These are phyloP conservation scores for Fusarium equiseti DNA, from an alignment of 2,329 filamentous ascomycete species.

Conservation along the genomic window DNA sequence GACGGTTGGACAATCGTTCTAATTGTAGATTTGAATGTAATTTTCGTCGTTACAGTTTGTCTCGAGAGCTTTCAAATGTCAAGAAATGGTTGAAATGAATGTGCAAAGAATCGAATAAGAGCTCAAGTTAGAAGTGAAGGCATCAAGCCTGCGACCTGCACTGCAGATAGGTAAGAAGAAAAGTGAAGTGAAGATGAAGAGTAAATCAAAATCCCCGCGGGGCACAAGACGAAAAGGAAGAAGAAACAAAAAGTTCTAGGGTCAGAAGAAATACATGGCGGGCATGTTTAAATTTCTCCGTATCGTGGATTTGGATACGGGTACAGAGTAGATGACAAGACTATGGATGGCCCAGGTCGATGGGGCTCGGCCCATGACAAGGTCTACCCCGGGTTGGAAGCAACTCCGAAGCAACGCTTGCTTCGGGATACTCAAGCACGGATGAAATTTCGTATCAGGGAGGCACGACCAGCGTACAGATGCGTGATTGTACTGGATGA, in stretches of 20 bases:
- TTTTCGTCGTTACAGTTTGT: slow-evolving; percentile 1
- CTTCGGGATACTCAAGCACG: slow-evolving; percentile 32
- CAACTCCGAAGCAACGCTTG: slow-evolving; percentile 39
- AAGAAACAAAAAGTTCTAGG: slow-evolving; percentile 26
- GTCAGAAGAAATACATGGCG: slow-evolving; percentile 2
- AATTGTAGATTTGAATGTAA: slow-evolving; percentile 1
- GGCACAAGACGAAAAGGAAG: slow-evolving; percentile 15
- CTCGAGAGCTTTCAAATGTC: not conserved
- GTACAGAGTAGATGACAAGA: slow-evolving; percentile 4
- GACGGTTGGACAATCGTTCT: slow-evolving; percentile 1
- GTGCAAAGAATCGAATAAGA: slow-evolving; percentile 34
- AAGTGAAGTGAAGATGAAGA: slow-evolving; percentile 10
- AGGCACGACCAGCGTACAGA: slow-evolving; percentile 7
- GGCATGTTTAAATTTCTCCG: slow-evolving; percentile 13
- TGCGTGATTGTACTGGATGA: not conserved
- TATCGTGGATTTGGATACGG: slow-evolving; percentile 17
- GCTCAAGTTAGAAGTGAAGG: slow-evolving; percentile 31
- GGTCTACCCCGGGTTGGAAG: slow-evolving; percentile 39
- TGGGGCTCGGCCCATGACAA: slow-evolving; percentile 32
- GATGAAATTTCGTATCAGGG: slow-evolving; percentile 26
- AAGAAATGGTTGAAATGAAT: slow-evolving; percentile 22
- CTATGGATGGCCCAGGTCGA: not conserved
- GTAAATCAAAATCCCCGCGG: slow-evolving; percentile 17
- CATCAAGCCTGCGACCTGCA: slow-evolving; percentile 39
- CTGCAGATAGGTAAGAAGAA: slow-evolving; percentile 22